Conservation (phyloP, 306 rosid genomes). For the Ziziphus jujuba region DNA sequence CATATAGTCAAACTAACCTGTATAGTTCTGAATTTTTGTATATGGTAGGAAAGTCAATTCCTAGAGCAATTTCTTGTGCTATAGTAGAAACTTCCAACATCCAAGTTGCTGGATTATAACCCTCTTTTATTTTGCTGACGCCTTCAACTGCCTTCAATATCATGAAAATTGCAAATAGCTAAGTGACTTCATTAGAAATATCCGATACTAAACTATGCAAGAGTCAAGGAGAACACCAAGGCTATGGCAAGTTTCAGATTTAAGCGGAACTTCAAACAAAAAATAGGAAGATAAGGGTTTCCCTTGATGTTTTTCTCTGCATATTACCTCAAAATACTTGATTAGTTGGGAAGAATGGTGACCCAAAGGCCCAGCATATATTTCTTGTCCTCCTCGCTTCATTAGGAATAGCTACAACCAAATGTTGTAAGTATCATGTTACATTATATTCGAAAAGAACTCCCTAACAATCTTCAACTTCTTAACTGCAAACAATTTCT, state of each 20-base stretch:
- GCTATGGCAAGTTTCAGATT: not conserved
- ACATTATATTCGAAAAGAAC: not conserved
- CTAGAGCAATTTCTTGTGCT: constrained; percentile 42
- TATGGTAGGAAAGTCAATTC: constrained; percentile 33
- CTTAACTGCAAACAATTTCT: not conserved
- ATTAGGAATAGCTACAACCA: constrained; percentile 41
- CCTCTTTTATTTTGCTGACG: constrained; percentile 34
- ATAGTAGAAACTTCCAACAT: constrained; percentile 50
- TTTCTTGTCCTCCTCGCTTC: constrained; percentile 53
- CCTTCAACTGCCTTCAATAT: constrained; percentile 37
- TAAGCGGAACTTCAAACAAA: not conserved
- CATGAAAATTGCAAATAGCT: not conserved
- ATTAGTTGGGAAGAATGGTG: constrained; percentile 39
- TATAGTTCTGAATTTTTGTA: constrained; percentile 42
- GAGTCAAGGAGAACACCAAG: too few species aligned
- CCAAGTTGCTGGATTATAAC: constrained; percentile 55
- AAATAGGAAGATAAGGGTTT: not conserved
- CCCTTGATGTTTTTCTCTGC: too few species aligned
- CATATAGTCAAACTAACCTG: constrained; percentile 23
- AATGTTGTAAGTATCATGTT: not conserved
- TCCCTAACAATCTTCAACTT: not conserved
- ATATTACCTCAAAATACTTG: constrained; percentile 43
- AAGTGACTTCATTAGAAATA: not conserved
- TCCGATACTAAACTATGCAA: too few species aligned
- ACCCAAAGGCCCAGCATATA: constrained; percentile 52